A percentile compares a stretch with the other conserved stretches of the same genome.
Conservation (phyloP, 2,329 filamentous ascomycete species). For the Neurospora crassa region DNA sequence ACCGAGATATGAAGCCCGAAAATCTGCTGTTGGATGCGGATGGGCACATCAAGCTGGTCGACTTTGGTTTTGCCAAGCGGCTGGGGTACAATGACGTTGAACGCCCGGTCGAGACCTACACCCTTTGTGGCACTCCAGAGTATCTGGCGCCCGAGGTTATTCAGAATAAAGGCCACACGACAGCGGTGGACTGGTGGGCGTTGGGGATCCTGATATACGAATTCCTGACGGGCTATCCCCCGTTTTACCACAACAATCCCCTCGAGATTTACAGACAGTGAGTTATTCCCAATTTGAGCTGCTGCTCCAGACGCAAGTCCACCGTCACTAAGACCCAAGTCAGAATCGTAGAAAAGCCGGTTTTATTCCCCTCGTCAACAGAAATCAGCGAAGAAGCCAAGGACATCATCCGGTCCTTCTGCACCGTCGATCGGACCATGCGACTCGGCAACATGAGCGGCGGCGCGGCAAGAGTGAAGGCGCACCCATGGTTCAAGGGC, state of each 20-base stretch:
- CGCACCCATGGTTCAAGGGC: conserved; percentile 64
- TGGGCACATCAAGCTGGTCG: conserved; percentile 73
- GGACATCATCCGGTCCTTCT: conserved; percentile 66
- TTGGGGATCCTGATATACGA: conserved; percentile 78
- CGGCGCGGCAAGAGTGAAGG: conserved; percentile 61
- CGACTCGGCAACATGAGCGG: conserved; percentile 71
- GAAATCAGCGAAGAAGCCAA: conserved; percentile 58
- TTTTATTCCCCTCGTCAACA: conserved; percentile 62
- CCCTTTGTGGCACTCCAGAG: conserved; percentile 73
- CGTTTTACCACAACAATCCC: conserved; percentile 79
- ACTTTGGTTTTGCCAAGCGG: conserved; percentile 79
- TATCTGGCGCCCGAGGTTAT: conserved; percentile 81
- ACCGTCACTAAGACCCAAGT: not conserved
- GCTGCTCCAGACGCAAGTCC: not conserved
- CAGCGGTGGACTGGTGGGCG: conserved; percentile 81
- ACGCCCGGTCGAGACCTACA: conserved; percentile 61
- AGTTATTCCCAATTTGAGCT: conserved; percentile 17
- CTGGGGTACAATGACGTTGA: conserved; percentile 45
- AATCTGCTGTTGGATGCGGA: conserved; percentile 70
- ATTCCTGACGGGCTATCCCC: conserved; percentile 75
- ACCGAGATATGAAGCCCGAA: conserved; percentile 74
- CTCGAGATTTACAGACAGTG: conserved; percentile 80
- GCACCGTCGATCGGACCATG: conserved; percentile 68
- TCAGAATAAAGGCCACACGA: conserved; percentile 67
- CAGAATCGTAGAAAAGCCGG: conserved; percentile 70